Base-by-base conservation (phyloP, 139 green algal species). In the Chlorella sp. region DNA sequence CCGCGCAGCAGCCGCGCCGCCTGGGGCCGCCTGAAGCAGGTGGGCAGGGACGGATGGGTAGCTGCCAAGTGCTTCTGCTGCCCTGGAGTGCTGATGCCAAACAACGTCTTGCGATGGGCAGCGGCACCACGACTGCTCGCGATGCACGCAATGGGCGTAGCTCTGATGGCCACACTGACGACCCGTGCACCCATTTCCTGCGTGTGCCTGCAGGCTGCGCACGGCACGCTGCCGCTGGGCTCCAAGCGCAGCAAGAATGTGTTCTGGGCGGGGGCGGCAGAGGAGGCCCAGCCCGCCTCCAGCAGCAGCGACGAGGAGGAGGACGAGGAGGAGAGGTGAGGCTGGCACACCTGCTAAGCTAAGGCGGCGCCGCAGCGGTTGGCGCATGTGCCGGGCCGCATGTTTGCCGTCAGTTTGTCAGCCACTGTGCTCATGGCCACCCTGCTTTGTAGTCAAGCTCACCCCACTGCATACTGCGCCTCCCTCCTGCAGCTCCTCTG, bases 171-270 rank as follows among this genome's bases (percentile, higher is more conserved):
- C n/a, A n/a, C n/a, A n/a, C n/a, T n/a, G n/a, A n/a, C n/a, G n/a
- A n/a, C n/a, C n/a, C n/a, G n/a, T n/a, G n/a, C n/a, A n/a, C n/a
- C n/a, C n/a, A n/a, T n/a, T n/a, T n/a, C n/a, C n/a, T 26, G 38
- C 6, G 3, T 24, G 1, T n/a, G 16, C 3, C 32, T 22, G 60
- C 85, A 89, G 76, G 85, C 85, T 3, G 85, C 85, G 41, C 77
- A 85, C 36, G 85, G 85, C 68, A 89, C 65, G 41, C 69, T 89
- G 40, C 85, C 85, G 1, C 85, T 89, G 79, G 79, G 80, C 40
- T 30, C 65, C 79, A 84, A 76, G 79, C 79, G 79, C 43, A 76
- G 79, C 64, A 76, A 76, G 64, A 76, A 48, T 46, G 79, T 67
- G 62, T 65, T 79, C 60, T 74, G 60, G 81, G 14, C 38, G n/a